Percentiles rank a stretch among this genome's conserved stretches.
Evolutionary conservation across 192 early-diverging fungal species (phyloP).

Genomic region (Coemansia guatemalensis): DNA sequence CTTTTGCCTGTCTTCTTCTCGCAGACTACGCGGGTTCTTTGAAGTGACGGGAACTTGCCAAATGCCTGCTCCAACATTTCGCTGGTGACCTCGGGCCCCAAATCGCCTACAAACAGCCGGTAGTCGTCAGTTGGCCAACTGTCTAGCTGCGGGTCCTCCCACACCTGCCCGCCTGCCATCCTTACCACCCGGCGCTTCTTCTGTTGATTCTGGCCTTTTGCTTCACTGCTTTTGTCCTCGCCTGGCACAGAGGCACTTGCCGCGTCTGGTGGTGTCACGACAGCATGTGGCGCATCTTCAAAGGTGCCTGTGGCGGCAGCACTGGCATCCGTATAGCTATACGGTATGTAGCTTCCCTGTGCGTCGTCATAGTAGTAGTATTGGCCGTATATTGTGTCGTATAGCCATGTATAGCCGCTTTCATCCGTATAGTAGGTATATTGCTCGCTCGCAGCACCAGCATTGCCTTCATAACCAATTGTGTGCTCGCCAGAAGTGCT

Average conservation of each 20-base stretch:
- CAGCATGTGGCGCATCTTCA: not conserved
- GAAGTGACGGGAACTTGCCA: constrained; percentile 81
- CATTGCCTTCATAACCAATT: not conserved
- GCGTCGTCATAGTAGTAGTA: constrained; percentile 51
- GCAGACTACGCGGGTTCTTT: constrained; percentile 77
- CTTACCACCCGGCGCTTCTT: constrained; percentile 72
- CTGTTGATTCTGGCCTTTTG: constrained; percentile 44
- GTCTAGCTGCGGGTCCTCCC: constrained; percentile 85
- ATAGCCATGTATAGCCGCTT: constrained; percentile 44
- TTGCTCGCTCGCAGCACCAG: constrained; percentile 16
- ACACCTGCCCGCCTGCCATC: constrained; percentile 87
- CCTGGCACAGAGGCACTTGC: not conserved
- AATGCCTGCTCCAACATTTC: constrained; percentile 80
- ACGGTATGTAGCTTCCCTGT: constrained; percentile 30
- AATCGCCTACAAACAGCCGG: constrained; percentile 89
- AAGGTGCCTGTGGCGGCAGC: not conserved
- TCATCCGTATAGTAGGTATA: constrained; percentile 51
- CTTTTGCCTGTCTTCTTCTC: constrained; percentile 86
- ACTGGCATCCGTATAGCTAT: constrained; percentile 8
- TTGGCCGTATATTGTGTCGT: constrained; percentile 33
- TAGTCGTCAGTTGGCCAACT: constrained; percentile 93
- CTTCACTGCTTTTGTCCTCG: not conserved
- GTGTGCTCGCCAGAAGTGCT: too few relatives aligned
- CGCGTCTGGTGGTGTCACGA: too few relatives aligned
- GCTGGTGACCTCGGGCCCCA: constrained; percentile 91